phyloP scores from a whole-genome alignment of 192 early-diverging fungal species.

The Dispira simplex region DNA sequence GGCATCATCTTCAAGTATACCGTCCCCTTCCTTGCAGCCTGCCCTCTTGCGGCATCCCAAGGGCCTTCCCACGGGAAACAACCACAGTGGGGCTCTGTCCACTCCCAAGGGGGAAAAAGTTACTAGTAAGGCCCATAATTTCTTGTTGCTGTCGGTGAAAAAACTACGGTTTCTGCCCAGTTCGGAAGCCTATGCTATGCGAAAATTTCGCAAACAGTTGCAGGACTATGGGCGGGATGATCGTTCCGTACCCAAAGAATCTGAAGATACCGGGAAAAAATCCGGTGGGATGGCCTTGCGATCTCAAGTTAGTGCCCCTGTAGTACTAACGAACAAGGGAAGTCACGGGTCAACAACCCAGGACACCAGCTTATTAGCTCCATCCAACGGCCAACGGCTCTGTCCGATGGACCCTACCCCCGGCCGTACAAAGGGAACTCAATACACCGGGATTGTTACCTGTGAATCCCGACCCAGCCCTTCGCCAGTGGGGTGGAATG shows the following conservation, averaged over 20 bases:
- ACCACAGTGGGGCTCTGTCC: too few relatives aligned
- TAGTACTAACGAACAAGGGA: background rate
- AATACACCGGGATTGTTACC: too few relatives aligned
- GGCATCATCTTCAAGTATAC: too few relatives aligned
- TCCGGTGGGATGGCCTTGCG: background rate
- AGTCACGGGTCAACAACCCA: background rate
- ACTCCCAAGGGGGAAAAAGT: background rate
- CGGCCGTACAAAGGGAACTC: background rate
- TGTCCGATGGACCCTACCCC: background rate
- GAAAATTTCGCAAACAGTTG: conserved; percentile 10
- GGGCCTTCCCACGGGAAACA: too few relatives aligned
- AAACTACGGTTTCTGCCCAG: background rate
- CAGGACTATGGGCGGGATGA: conserved; percentile 8
- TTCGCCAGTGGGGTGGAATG: background rate
- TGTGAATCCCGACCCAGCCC: background rate
- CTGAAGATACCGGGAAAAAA: background rate
- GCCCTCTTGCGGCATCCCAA: too few relatives aligned
- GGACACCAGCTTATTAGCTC: background rate
- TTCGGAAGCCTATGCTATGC: conserved; percentile 7
- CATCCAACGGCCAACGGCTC: background rate
- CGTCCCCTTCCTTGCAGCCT: too few relatives aligned
- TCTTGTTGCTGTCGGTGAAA: conserved; percentile 2
- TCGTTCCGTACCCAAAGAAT: background rate
- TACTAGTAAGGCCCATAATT: background rate
- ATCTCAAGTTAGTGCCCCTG: background rate